phyloP scores from a whole-genome alignment of 1,284 basidiomycete genomes.

The Hemileia vastatrix region DNA sequence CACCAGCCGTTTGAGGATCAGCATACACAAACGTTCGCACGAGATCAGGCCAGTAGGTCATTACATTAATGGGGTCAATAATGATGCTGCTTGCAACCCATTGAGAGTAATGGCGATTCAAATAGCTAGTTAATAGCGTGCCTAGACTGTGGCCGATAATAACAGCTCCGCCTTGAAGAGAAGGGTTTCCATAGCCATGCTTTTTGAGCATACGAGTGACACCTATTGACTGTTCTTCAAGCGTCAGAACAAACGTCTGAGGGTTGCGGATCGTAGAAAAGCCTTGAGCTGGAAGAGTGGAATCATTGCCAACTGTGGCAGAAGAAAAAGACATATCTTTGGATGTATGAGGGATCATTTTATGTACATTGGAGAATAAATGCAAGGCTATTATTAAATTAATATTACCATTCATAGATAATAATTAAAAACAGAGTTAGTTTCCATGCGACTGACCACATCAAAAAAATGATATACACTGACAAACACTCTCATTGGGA shows the following conservation, averaged over 20 bases:
- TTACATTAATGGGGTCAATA: slow-evolving; percentile 9
- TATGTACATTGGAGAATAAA: not conserved
- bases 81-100: not conserved
- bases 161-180: not conserved
- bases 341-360: no score
- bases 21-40: slow-evolving; percentile 8
- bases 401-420: not conserved
- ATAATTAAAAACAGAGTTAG: no score
- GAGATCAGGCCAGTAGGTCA: slow-evolving; percentile 5
- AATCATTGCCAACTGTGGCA: no score
- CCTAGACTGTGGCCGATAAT: slow-evolving; percentile 6
- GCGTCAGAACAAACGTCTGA: not conserved
- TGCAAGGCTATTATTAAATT: not conserved
- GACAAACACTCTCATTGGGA: slow-evolving; percentile 2
- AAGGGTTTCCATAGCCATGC: not conserved
- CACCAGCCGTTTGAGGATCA: not conserved
- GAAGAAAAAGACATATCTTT: no score
- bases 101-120: not conserved
- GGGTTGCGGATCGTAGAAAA: not conserved
- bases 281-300: no score
- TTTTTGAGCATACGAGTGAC: not conserved
- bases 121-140: not conserved
- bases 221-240: slow-evolving; percentile 2
- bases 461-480: not conserved
- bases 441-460: not conserved